phyloP scores from a whole-genome alignment of 352 stramenopile species.

The Globisporangium middletonii region DNA sequence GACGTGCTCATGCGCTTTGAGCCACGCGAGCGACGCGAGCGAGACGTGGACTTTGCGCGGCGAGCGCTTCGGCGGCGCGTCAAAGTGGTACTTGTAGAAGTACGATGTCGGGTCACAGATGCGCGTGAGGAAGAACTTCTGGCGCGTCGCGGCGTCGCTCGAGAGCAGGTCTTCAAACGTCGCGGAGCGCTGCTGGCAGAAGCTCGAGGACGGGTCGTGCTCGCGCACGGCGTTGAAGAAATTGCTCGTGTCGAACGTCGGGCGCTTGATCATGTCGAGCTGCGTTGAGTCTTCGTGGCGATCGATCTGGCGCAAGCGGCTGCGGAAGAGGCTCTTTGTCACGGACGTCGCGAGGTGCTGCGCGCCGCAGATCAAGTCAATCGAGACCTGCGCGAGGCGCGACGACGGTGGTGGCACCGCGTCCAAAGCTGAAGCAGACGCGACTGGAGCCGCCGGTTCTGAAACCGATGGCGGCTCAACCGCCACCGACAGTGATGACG shows the following conservation, averaged over 20 bases:
- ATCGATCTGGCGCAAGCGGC: constrained; percentile 60
- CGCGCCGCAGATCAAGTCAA: constrained; percentile 68
- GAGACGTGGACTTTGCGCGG: constrained; percentile 58
- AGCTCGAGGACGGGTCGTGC: constrained; percentile 79
- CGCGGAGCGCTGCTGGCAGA: constrained; percentile 61
- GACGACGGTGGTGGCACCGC: constrained; percentile 1
- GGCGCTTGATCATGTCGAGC: constrained; percentile 70
- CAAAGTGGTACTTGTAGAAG: constrained; percentile 89
- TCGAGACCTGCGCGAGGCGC: constrained; percentile 62
- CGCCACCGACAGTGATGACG: constrained; percentile 3
- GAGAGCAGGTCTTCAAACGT: constrained; percentile 81
- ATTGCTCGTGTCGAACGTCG: constrained; percentile 47
- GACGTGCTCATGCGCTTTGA: constrained; percentile 82
- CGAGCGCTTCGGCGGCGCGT: constrained; percentile 53
- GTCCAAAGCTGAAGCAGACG: neutral
- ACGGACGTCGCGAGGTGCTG: constrained; percentile 67
- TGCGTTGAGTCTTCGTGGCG: constrained; percentile 32
- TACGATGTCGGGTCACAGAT: constrained; percentile 86
- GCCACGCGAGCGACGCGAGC: constrained; percentile 56
- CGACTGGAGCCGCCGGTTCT: neutral
- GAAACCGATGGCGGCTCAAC: constrained; percentile 2
- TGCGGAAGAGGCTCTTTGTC: constrained; percentile 68
- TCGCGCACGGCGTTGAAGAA: constrained; percentile 81
- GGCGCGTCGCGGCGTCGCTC: constrained; percentile 40
- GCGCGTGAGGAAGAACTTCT: constrained; percentile 82